Conservation (phyloP, 257 asterid species). For the Scutellaria galericulata region DNA sequence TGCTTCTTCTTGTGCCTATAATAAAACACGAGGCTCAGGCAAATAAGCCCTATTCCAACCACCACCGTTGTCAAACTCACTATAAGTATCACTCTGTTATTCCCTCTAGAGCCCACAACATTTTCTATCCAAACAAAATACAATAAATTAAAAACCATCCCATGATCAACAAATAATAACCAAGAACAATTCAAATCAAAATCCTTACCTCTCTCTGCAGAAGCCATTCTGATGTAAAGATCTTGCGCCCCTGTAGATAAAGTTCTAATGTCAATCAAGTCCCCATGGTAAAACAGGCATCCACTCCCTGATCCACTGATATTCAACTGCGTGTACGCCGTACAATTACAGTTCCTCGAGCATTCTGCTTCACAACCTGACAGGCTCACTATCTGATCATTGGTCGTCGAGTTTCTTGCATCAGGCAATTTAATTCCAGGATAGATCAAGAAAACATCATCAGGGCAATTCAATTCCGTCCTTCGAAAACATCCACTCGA, state of each 20-base stretch:
- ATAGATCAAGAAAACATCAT: slow-evolving; percentile 34
- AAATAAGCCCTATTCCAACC: neutral
- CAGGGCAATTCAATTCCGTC: slow-evolving; percentile 25
- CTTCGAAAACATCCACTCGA: slow-evolving; percentile 37
- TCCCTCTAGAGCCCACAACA: neutral
- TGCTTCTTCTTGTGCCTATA: neutral
- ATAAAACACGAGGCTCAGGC: neutral
- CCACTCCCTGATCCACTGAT: slow-evolving; percentile 38
- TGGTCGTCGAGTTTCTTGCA: slow-evolving; percentile 30
- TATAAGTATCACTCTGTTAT: neutral
- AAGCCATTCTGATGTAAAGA: slow-evolving; percentile 44
- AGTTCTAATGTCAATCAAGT: slow-evolving; percentile 45
- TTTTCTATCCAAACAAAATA: neutral
- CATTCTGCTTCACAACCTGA: slow-evolving; percentile 45
- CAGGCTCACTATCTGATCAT: slow-evolving; percentile 28
- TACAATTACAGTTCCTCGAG: slow-evolving; percentile 43
- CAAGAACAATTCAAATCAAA: neutral
- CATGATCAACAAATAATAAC: no score
- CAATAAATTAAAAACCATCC: neutral
- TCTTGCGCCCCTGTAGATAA: slow-evolving; percentile 17
- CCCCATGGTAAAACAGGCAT: slow-evolving; percentile 49
- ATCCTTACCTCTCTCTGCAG: slow-evolving; percentile 41
- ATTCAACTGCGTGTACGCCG: slow-evolving; percentile 43
- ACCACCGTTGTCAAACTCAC: neutral
- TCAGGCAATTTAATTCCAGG: slow-evolving; percentile 43